Percentiles rank a stretch among this genome's conserved stretches.
Conservation (phyloP, 805 yeast species). For the Metschnikowia noctiluminum region DNA sequence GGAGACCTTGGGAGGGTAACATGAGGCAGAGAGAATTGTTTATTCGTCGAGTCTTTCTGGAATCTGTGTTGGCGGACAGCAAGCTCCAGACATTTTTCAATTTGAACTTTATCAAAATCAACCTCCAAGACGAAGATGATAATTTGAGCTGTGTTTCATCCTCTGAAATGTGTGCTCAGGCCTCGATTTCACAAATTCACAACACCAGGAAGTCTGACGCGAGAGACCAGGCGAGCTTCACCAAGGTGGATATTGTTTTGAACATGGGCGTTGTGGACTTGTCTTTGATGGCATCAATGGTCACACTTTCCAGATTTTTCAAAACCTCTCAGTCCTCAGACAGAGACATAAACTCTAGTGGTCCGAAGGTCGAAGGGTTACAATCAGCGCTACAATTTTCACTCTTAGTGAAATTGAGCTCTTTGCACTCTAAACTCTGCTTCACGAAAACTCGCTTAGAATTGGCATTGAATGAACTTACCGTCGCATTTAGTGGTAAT, state of each 20-base stretch:
- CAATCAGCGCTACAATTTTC: background rate
- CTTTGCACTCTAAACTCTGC: conserved; percentile 4
- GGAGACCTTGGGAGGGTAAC: conserved; percentile 92
- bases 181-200: background rate
- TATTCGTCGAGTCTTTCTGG: conserved; percentile 30
- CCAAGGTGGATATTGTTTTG: conserved; percentile 1
- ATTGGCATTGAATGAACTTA: background rate
- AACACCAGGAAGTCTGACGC: background rate
- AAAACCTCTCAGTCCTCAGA: background rate
- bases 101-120: conserved; percentile 1
- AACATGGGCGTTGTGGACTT: conserved; percentile 10
- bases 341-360: background rate
- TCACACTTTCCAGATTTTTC: conserved; percentile 1
- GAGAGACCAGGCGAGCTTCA: background rate
- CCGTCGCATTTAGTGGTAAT: background rate
- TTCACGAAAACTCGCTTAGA: conserved; percentile 8
- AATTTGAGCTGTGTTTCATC: conserved; percentile 1
- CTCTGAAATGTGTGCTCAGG: conserved; percentile 2
- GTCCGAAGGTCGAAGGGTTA: background rate
- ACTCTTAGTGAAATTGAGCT: conserved; percentile 6
- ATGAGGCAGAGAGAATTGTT: conserved; percentile 56
- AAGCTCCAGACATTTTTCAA: background rate
- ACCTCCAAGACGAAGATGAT: background rate
- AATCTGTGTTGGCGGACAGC: background rate
- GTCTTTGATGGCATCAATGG: conserved; percentile 2